Conservation (phyloP, 2,329 filamentous ascomycete genomes). For the Leptographium procerum region DNA sequence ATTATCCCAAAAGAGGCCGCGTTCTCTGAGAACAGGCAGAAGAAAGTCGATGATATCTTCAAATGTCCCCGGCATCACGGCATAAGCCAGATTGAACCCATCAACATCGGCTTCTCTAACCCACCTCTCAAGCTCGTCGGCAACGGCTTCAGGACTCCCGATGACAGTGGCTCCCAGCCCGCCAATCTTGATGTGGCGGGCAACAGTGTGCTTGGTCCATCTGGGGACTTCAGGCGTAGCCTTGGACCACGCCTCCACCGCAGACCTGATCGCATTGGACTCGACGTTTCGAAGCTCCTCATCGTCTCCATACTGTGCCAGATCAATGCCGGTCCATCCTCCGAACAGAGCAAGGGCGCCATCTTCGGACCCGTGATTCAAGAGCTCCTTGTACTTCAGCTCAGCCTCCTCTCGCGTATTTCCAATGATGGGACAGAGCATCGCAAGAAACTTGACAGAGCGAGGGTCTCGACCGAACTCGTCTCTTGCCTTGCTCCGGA, state of each 20-base stretch:
- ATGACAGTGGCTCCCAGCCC: slow-evolving; percentile 29
- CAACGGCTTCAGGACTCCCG: slow-evolving; percentile 54
- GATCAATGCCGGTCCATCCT: slow-evolving; percentile 56
- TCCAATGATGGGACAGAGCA: slow-evolving; percentile 14
- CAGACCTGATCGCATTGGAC: slow-evolving; percentile 25
- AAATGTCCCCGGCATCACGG: slow-evolving; percentile 42
- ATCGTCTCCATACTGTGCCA: slow-evolving; percentile 27
- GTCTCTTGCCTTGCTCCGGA: slow-evolving; percentile 27
- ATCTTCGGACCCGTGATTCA: slow-evolving; percentile 46
- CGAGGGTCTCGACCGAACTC: slow-evolving; percentile 11
- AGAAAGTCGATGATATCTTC: slow-evolving; percentile 54
- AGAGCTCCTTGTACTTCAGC: slow-evolving; percentile 42
- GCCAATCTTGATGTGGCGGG: slow-evolving; percentile 31
- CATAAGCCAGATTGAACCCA: slow-evolving; percentile 56
- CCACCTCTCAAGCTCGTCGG: slow-evolving; percentile 58
- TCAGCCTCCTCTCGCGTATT: slow-evolving; percentile 13
- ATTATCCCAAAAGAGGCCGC: slow-evolving; percentile 45
- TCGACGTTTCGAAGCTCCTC: slow-evolving; percentile 27
- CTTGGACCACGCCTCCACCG: slow-evolving; percentile 11
- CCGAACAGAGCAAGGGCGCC: slow-evolving; percentile 61
- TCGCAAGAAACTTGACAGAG: slow-evolving; percentile 13
- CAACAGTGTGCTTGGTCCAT: slow-evolving; percentile 63
- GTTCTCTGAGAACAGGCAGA: slow-evolving; percentile 46
- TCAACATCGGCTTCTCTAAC: slow-evolving; percentile 59
- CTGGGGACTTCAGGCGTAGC: slow-evolving; percentile 27